A percentile compares a stretch with the other conserved stretches of the same genome.
Conservation (phyloP, 148 eudicot species). For the Camellia granthamiana region DNA sequence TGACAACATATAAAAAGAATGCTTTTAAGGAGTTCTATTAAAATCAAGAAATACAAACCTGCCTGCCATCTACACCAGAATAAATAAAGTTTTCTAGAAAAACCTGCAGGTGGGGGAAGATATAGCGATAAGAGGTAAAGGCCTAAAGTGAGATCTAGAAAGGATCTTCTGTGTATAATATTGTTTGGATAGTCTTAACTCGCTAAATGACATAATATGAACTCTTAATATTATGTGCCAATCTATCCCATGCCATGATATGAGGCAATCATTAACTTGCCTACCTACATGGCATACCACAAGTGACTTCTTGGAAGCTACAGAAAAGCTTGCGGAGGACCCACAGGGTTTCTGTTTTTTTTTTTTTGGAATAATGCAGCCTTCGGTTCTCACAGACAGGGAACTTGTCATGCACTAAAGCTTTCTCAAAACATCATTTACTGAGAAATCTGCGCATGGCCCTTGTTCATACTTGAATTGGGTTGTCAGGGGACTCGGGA, state of each 20-base stretch:
- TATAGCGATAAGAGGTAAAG: too few species aligned
- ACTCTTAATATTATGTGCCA: neutral
- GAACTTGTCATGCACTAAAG: neutral
- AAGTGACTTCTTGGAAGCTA: neutral
- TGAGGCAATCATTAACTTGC: neutral
- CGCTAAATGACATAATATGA: too few species aligned
- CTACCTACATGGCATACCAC: neutral
- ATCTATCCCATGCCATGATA: neutral
- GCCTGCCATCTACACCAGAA: too few species aligned
- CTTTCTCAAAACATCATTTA: neutral
- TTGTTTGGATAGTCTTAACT: too few species aligned
- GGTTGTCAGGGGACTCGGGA: neutral
- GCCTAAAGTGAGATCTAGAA: too few species aligned
- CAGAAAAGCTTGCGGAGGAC: neutral
- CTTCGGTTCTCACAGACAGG: neutral
- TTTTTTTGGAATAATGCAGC: neutral
- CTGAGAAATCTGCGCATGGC: neutral
- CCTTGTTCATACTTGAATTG: neutral
- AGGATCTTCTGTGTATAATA: too few species aligned
- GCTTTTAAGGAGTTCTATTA: neutral
- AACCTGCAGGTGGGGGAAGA: too few species aligned
- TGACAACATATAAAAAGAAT: neutral
- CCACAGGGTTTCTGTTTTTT: neutral
- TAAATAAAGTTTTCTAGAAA: too few species aligned
- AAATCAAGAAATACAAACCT: neutral